phyloP scores from a whole-genome alignment of 176 grass and related monocot genomes.

The Dactylis glomerata region DNA sequence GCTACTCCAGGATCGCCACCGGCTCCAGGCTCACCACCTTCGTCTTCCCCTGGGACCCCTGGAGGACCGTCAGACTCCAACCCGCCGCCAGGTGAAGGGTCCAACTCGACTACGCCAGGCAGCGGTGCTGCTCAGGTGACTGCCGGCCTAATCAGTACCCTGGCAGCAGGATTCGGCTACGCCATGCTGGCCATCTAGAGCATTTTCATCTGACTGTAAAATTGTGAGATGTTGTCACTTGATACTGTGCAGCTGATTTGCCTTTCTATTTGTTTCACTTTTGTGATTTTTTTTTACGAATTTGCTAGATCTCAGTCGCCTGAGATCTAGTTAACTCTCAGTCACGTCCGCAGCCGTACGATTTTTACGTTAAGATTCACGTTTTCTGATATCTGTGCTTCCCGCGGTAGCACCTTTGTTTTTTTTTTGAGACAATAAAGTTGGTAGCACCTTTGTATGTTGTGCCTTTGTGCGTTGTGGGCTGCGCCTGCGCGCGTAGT shows the following conservation, averaged over 20 bases:
- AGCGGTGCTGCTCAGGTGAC: background rate
- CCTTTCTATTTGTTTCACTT: slow-evolving; percentile 18
- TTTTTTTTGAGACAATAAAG: no score
- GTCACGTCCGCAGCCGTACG: no score
- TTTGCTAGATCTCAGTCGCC: no score
- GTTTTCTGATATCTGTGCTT: no score
- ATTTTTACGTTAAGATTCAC: no score
- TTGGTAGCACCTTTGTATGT: no score
- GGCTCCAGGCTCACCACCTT: slow-evolving; percentile 14
- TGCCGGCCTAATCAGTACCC: slow-evolving; percentile 30
- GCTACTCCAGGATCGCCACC: background rate
- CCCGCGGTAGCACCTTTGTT: no score
- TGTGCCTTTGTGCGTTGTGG: no score
- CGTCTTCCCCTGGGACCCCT: background rate
- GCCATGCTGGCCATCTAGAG: slow-evolving; percentile 30
- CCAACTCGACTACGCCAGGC: background rate
- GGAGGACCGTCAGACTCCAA: slow-evolving; percentile 9
- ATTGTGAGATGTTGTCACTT: background rate
- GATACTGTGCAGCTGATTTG: background rate
- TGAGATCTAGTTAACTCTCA: no score
- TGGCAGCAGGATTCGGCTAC: slow-evolving; percentile 43
- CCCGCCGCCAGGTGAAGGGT: background rate
- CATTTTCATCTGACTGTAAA: background rate
- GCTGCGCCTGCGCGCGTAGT: no score
- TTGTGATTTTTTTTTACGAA: no score